Conservation (phyloP, 306 rosid species). For the Leucaena leucocephala region DNA sequence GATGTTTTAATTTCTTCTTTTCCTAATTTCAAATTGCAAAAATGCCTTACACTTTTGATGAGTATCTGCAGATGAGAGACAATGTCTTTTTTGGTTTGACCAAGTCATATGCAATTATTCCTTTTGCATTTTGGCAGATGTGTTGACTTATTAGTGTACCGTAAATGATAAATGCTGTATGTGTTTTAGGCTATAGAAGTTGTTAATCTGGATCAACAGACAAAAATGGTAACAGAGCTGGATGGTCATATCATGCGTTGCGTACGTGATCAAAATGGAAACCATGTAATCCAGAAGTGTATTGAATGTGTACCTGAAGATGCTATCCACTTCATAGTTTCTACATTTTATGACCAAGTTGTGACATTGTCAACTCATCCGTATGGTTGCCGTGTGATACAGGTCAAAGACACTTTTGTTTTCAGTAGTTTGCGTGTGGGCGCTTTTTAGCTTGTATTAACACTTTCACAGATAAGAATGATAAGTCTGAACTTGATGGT, state of each 20-base stretch:
- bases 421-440: background rate
- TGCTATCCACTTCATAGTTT: conserved; percentile 73
- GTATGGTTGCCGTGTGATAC: conserved; percentile 95
- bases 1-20: background rate
- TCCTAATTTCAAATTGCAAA: background rate
- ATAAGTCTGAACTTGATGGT: conserved; percentile 28
- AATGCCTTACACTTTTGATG: background rate
- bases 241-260: conserved; percentile 94
- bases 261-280: conserved; percentile 97
- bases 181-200: conserved; percentile 89
- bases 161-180: conserved; percentile 24
- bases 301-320: conserved; percentile 97
- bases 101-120: background rate
- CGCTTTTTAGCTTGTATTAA: background rate
- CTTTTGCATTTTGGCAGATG: conserved; percentile 6
- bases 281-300: conserved; percentile 95
- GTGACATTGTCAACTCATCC: conserved; percentile 95
- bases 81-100: background rate
- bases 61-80: background rate
- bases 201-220: conserved; percentile 87
- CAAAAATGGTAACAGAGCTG: conserved; percentile 85
- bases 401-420: conserved; percentile 48
- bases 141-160: background rate
- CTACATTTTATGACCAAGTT: conserved; percentile 88
- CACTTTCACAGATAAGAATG: conserved; percentile 7